Base-by-base conservation (phyloP, 805 yeast genomes). In the Ogataea populi-albae region DNA sequence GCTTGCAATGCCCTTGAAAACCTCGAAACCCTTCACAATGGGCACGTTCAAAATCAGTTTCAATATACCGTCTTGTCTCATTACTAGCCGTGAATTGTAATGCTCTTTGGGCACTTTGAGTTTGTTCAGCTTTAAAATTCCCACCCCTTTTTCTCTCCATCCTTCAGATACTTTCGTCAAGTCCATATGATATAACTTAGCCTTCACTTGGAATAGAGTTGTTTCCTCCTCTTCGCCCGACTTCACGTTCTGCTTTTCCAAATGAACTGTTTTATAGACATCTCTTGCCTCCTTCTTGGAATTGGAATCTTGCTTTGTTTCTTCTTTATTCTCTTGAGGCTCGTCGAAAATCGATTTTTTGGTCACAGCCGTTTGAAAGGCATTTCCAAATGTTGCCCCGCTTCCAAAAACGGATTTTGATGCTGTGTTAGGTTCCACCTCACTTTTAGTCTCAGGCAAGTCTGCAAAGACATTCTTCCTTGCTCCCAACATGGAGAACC, bases 81-180 rank as follows among this genome's bases (percentile, higher is more conserved):
- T 88, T 4, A 93, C 81, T 8, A 93, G 57, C 49, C 98, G 75
- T 0, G 81, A 69, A 36, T 72, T 73, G 25, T 57, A 54, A 6
- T 61, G 52, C 9, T 43, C 40, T 8, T 48, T 44, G 3, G 68
- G 59, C 4, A 42, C 39, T 10, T 38, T 33, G 18, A 57, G 39
- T 34, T 52, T 47, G 59, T 93, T 91, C 17, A 93, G 72, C 55
- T 86, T 95, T n/a, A 93, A 63, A 4, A 77, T 72, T 2, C 98
- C 98, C 26, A 84, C 70, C 17, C 98, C 98, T 53, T 93, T 77
- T 61, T 93, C 98, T 57, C 86, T 93, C 98, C 98, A 93, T 2
- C 96, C 96, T 12, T 72, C 77, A 6, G 73, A 57, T 3, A 83
- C 68, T 23, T 78, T 73, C 0, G 80, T 65, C 20, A 89, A 65